phyloP scores from a whole-genome alignment of 169 alveolate genomes.

The Plasmodium cynomolgi region DNA sequence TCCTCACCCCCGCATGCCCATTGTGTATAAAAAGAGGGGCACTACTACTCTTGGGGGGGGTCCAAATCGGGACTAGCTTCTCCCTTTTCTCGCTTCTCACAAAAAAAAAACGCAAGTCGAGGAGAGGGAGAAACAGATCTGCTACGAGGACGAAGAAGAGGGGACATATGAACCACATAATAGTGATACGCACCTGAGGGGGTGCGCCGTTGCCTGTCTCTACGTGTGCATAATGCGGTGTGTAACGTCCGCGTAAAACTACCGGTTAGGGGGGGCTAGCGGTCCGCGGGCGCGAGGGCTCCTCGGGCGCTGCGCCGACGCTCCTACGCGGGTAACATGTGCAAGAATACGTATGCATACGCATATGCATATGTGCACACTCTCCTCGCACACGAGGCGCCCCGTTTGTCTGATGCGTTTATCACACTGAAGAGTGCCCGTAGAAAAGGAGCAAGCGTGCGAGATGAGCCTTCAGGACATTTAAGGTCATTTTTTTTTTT shows the following conservation, averaged over 20 bases:
- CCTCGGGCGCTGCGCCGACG: background rate
- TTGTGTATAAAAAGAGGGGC: constrained; percentile 26
- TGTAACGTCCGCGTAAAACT: background rate
- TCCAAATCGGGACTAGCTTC: background rate
- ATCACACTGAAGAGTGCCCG: no score
- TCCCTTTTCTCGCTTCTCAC: constrained; percentile 38
- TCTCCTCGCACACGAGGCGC: background rate
- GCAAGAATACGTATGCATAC: background rate
- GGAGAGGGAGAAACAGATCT: background rate
- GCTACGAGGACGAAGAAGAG: constrained; percentile 12
- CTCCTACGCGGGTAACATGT: background rate
- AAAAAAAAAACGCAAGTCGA: constrained; percentile 1
- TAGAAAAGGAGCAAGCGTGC: background rate
- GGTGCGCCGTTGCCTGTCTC: background rate
- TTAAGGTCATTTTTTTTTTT: background rate
- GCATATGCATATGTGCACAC: background rate
- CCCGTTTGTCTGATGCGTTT: no score
- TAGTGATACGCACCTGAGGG: constrained; percentile 3
- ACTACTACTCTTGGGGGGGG: background rate
- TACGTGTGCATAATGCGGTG: background rate
- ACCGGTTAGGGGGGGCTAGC: background rate
- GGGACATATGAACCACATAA: constrained; percentile 56
- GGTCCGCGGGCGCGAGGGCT: background rate
- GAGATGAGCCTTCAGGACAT: background rate
- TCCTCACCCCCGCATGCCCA: background rate